Evolutionary conservation across 2,329 filamentous ascomycete species (phyloP), one percentile per base, ranked within the genome.

Genomic region (Microascus cirrosus): DNA sequence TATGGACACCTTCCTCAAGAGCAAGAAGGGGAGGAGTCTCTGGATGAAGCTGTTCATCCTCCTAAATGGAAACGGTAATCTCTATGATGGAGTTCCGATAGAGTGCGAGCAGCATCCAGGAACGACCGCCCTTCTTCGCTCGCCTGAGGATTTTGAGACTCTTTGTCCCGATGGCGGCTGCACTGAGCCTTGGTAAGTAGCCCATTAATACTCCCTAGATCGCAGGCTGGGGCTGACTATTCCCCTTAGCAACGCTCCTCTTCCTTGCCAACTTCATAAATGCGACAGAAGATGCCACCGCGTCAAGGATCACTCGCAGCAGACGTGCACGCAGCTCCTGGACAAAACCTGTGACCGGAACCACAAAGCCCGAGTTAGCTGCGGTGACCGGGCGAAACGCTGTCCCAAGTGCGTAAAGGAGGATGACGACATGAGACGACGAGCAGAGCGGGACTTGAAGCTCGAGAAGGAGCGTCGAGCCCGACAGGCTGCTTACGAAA

Each of bases 111-210:
- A 76, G 20, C 86, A 89, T 63, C 79, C 79, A 0, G 67, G 79
- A 0, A 75, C 66, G 20, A 73, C 61, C 0, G 71, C 74, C 0
- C 39, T 83, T 0, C 62, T 90, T 0, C 18, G 25, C 32, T 50
- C 35, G 5, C 75, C 78, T 0, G 66, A 76, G 0, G 81, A 89
- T 50, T 91, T 91, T 63, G 78, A 83, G 2, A 65, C 60, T 0
- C 68, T 78, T 20, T 86, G 81, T 45, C 87, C 87, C 0, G 85
- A 91, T 65, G 87, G 88, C 4, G 88, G 88, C 0, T 91, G 87
- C 61, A 71, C 71, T 0, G 73, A 82, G 54, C 74, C 73, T 22
- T 91, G 87, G 60, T 61, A 56, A 25, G 60, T 60, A 12, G 39
- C 25, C 8, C 4, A 1, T 28, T 39, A 20, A 39, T 24, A 22